Evolutionary conservation across 164 flowering plant genomes (phyloP), one percentile per base, ranked within the genome.

Genomic region (Annona cherimola): DNA sequence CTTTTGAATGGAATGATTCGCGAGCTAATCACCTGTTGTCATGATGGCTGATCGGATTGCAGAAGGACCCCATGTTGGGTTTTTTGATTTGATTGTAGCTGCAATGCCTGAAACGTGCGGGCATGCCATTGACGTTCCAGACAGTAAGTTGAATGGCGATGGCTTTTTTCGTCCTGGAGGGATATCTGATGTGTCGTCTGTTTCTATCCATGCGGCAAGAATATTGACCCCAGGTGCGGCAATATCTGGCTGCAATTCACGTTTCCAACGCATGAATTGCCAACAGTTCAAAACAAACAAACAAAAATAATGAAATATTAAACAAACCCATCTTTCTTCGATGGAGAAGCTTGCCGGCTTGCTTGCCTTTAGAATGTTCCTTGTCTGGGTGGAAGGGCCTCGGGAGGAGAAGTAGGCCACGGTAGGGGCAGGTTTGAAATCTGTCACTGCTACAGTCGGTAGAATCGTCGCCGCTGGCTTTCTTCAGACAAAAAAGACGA

Each of bases 91-190:
- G 54, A 93, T 81, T 0, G 71, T 61, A 5, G 94, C 97, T 3
- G 85, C 96, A 45, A 89, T 65, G 2, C 90, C 98, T 0, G 95
- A 82, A 55, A 93, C 89, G 78, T 93, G 98, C 0, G 98, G 95
- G 71, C 97, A 89, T 35, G 98, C 45, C 98, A 90, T 90, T 60
- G 98, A 93, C 61, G 94, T 93, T 64, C 98, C 98, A 4, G 98
- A 91, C 14, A 86, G 63, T 43, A 93, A 46, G 70, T 86, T 84
- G 77, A 77, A 93, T 19, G 46, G 74, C 16, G 94, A 84, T 14
- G 90, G 80, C 1, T 76, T 76, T n/a, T n/a, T n/a, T 71, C 81
- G 81, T 4, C 85, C 94, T 39, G 74, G 40, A 4, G 81, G 83
- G 45, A 78, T 76, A 35, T 63, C 69, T 11, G 77, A 75, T n/a